Base-by-base conservation (phyloP, 192 early-diverging fungal genomes). In the Funneliformis mosseae region DNA sequence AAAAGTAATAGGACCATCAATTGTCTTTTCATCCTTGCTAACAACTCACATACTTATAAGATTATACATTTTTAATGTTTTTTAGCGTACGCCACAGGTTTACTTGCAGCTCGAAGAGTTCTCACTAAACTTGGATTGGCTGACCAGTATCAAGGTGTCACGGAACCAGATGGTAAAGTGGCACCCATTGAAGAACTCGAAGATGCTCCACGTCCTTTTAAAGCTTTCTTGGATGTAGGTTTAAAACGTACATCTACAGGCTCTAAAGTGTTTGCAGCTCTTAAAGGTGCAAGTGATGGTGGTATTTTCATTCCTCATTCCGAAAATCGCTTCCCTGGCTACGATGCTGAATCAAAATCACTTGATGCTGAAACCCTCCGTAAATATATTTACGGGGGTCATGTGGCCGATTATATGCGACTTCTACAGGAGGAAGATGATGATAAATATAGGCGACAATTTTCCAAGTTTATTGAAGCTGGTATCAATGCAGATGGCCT, bases 211-310 rank as follows among this genome's bases (percentile, higher is more conserved):
- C 94, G 94, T 75, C 98, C 98, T 74, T 98, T 99, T 95, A 96
- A 96, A 91, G 94, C 93, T 71, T 98, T 94, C 94, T 91, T 99
- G 74, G 98, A 98, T 88, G 95, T 95, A 81, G 98, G 97, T 91
- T 93, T 98, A 75, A 91, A 93, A 87, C 94, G 96, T 85, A 97
- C 98, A 88, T 97, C 97, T 90, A 98, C 96, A 80, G 97, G 97
- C 84, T 92, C 94, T 89, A 94, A 95, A 91, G 92, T 98, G 83
- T 99, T 99, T 80, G 98, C 92, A 87, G 96, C 93, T 87, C 90
- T 97, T 84, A 99, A 99, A 94, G 98, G 98, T 92, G 98, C 97
- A 80, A 96, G 94, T 78, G 97, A 99, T 89, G 98, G 98, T 91
- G 98, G 98, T 88, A 88, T 99, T 84, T 93, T 92, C 88, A 92